Base-by-base conservation (phyloP, 2,329 filamentous ascomycete species). In the Atkinsonella texensis region DNA sequence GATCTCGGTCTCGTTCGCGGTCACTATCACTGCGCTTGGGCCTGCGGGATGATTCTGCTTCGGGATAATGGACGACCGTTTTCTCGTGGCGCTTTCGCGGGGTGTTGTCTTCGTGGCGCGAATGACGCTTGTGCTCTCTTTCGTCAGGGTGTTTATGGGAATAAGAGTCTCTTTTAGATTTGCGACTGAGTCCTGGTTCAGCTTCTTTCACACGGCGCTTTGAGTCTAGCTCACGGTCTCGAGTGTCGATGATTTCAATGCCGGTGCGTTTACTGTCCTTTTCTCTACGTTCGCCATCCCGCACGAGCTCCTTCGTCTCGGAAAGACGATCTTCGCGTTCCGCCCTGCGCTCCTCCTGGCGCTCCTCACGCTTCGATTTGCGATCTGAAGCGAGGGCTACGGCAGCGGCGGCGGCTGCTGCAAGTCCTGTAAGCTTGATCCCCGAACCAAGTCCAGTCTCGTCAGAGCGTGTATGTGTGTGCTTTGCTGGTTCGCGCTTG, bases 381-480 rank as follows among this genome's bases (percentile, higher is more conserved):
- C 60, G 53, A 15, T 60, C 61, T 10, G 63, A 59, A 10, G 56
- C 61, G 23, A 66, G 50, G 11, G 60, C 63, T 4, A 61, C 60
- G 5, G 73, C 74, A 13, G 74, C 74, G 18, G 75, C 65, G 10
- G 73, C 73, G 4, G 74, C 74, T 23, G 72, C 76, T 32, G 73
- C 73, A 42, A 73, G 68, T 18, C 71, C 75, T 31, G 70, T 69
- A 13, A 74, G 68, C 38, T 54, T 54, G n/a, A 74, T 74, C 47
- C 69, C 66, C 57, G 70, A 67, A n/a, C 67, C 68, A 50, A 74
- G 63, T 28, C 63, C 65, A 55, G 64, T 70, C 10, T 67, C 65
- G 39, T 70, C 65, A n/a, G 69, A 65, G 33, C 62, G 59, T 38
- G 60, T 62, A 39, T 60, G 63, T 17, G 57, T 52, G 18, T 58